Conservation (phyloP, 2,329 filamentous ascomycete genomes). For the Paecilomyces sp. region DNA sequence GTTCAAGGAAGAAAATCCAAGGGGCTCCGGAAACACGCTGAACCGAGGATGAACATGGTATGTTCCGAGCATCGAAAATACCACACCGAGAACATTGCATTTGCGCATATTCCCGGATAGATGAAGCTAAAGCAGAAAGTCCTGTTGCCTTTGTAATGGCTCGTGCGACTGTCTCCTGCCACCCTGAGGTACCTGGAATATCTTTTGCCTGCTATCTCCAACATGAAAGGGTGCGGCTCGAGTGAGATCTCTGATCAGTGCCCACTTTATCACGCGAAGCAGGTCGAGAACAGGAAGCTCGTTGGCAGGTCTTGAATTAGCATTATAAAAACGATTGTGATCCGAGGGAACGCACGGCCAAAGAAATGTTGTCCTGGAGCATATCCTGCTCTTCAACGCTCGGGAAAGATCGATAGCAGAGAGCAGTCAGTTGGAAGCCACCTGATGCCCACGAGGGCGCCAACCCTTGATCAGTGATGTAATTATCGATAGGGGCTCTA, state of each 20-base stretch:
- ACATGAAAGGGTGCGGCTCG: constrained; percentile 8
- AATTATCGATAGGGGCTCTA: no score
- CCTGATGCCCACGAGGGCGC: no score
- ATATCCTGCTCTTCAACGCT: constrained; percentile 18
- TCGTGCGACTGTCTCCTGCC: neutral
- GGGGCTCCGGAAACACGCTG: constrained; percentile 46
- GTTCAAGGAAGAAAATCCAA: constrained; percentile 81
- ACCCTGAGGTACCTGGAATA: neutral
- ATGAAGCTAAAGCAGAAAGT: neutral
- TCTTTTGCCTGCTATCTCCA: neutral
- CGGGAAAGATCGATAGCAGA: constrained; percentile 28
- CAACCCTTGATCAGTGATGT: no score
- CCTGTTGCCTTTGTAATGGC: neutral
- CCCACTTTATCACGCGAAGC: constrained; percentile 5
- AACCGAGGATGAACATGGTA: constrained; percentile 34
- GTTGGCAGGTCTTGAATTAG: constrained; percentile 5
- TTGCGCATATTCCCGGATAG: neutral
- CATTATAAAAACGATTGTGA: neutral
- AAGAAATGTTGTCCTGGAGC: constrained; percentile 28
- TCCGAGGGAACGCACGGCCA: constrained; percentile 11
- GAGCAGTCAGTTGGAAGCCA: constrained; percentile 4
- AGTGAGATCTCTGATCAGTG: constrained; percentile 12
- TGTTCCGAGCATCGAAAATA: neutral
- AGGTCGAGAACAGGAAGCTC: constrained; percentile 10
- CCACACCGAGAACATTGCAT: neutral